phyloP scores from a whole-genome alignment of 140 eudicot species.

The Ambrosia hybrid region DNA sequence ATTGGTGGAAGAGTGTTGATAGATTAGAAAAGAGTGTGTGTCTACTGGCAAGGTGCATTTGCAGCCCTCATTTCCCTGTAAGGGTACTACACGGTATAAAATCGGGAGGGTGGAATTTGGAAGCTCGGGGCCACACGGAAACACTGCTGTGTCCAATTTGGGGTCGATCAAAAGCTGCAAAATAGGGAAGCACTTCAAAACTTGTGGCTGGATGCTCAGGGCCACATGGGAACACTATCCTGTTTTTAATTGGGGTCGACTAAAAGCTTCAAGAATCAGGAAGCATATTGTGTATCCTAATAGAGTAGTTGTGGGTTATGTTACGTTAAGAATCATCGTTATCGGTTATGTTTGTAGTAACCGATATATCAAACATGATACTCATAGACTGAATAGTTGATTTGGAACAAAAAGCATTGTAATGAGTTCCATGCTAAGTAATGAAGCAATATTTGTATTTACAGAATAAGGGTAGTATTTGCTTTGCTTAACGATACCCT shows the following conservation, averaged over 20 bases:
- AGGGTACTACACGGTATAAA: too few species aligned
- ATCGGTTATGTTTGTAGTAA: slow-evolving; percentile 1
- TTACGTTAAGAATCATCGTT: slow-evolving; percentile 4
- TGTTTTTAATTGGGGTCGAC: too few species aligned
- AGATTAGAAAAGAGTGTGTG: slow-evolving; percentile 8
- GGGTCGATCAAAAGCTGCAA: too few species aligned
- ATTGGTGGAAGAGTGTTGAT: slow-evolving; percentile 10
- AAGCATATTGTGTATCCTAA: background rate
- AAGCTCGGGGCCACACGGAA: too few species aligned
- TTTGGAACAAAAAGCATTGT: background rate
- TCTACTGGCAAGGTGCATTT: background rate
- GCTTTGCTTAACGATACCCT: background rate
- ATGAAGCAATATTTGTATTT: background rate
- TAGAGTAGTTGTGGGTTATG: background rate
- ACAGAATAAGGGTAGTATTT: background rate
- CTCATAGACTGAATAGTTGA: background rate
- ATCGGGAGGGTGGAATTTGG: too few species aligned
- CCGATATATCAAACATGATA: background rate
- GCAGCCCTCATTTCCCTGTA: background rate
- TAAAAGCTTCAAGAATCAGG: too few species aligned
- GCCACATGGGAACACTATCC: too few species aligned
- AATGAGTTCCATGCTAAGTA: background rate
- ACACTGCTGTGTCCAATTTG: too few species aligned
- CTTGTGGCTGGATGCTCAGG: too few species aligned
- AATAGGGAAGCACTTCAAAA: too few species aligned